Conservation (phyloP, 371 early-diverging fungal species). For the Cokeromyces recurvatus region DNA sequence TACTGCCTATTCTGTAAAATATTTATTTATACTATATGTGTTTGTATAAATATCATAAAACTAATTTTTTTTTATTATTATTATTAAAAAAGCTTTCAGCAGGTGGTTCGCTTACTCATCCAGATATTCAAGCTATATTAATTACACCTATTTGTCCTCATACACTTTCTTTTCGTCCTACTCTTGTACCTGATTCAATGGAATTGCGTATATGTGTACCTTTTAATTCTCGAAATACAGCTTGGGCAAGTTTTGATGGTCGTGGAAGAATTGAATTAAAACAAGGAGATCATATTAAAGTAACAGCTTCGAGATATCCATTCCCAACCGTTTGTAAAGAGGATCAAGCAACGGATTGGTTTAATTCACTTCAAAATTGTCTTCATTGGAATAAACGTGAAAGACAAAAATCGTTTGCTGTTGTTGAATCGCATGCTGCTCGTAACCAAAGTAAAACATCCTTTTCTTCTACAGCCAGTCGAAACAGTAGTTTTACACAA, state of each 20-base stretch:
- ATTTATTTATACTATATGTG: not conserved
- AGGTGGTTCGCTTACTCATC: conserved; percentile 92
- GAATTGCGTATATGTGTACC: conserved; percentile 80
- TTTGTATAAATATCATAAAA: not conserved
- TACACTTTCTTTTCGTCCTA: conserved; percentile 92
- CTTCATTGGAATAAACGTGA: conserved; percentile 83
- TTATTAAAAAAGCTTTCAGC: conserved; percentile 69
- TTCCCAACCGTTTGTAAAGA: conserved; percentile 84
- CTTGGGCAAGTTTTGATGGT: conserved; percentile 92
- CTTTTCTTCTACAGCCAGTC: not conserved
- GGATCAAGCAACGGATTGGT: conserved; percentile 81
- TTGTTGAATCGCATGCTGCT: conserved; percentile 32
- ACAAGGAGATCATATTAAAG: conserved; percentile 85
- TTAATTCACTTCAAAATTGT: conserved; percentile 71
- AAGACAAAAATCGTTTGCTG: conserved; percentile 66
- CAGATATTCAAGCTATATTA: conserved; percentile 86
- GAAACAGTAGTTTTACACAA: not conserved
- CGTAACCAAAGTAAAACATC: not conserved
- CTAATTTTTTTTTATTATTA: too few species aligned
- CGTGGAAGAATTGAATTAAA: conserved; percentile 82
- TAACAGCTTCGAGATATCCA: conserved; percentile 82
- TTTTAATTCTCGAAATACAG: conserved; percentile 70
- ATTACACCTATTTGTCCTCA: conserved; percentile 97
- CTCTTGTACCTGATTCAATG: conserved; percentile 89
- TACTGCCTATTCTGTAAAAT: conserved; percentile 86